Conservation (phyloP, 1,284 basidiomycete genomes). For the Apiotrichum gracile region DNA sequence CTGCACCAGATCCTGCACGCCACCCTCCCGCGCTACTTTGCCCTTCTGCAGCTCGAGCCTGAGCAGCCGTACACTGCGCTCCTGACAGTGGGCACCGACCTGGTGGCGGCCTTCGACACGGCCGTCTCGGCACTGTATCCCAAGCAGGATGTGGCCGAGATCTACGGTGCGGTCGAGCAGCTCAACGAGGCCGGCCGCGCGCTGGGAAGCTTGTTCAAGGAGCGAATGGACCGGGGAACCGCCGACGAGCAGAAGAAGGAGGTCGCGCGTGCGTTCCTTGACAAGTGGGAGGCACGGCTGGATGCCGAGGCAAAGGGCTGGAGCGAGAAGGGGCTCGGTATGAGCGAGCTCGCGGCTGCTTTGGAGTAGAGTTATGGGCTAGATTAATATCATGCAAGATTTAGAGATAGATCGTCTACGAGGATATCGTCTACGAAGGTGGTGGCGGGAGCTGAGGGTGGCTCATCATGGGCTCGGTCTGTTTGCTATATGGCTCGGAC, state of each 20-base stretch:
- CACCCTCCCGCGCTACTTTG: constrained; percentile 29
- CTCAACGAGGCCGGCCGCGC: constrained; percentile 14
- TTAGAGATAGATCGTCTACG: not conserved
- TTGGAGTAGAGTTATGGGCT: constrained; percentile 12
- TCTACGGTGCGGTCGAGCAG: constrained; percentile 19
- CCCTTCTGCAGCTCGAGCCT: constrained; percentile 12
- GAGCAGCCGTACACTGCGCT: constrained; percentile 18
- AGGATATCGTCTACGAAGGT: not conserved
- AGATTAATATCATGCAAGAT: not conserved
- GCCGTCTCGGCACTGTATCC: constrained; percentile 34
- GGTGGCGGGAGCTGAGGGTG: too few species aligned
- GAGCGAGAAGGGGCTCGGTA: constrained; percentile 20
- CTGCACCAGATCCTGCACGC: constrained; percentile 39
- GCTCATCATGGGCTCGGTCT: too few species aligned
- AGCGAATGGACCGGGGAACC: not conserved
- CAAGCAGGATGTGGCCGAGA: constrained; percentile 31
- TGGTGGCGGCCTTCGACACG: constrained; percentile 31
- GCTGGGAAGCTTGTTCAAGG: constrained; percentile 8
- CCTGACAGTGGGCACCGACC: constrained; percentile 8
- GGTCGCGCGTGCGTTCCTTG: constrained; percentile 12
- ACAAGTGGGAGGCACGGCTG: constrained; percentile 27
- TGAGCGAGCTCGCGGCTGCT: constrained; percentile 13
- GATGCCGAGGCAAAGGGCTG: constrained; percentile 24
- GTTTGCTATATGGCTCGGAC: too few species aligned
- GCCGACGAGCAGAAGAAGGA: constrained; percentile 7